Conservation (phyloP, 1,284 basidiomycete genomes). For the Volvariella surrecta region DNA sequence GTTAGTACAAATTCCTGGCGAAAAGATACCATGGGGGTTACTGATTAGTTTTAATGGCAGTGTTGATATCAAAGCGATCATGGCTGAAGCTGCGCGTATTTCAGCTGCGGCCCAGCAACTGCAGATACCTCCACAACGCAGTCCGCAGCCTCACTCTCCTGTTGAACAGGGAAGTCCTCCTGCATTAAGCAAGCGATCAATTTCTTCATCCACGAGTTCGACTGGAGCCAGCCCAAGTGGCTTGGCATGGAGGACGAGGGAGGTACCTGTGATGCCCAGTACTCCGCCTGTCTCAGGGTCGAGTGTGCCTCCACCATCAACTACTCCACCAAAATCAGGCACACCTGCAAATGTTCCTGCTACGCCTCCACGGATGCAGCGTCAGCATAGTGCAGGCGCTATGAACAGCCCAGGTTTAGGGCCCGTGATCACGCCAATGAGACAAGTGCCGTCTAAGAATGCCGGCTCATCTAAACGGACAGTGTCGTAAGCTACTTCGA, state of each 20-base stretch:
- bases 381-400: slow-evolving; percentile 10
- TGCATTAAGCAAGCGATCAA: no score
- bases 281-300: no score
- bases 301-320: background rate
- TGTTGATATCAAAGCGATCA: slow-evolving; percentile 78
- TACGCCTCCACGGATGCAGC: background rate
- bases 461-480: slow-evolving; percentile 14
- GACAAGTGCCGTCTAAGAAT: slow-evolving; percentile 21
- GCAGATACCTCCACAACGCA: no score
- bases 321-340: slow-evolving; percentile 1
- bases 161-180: no score
- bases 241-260: no score
- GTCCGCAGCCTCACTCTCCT: no score
- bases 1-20: slow-evolving; percentile 24
- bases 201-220: no score
- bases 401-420: slow-evolving; percentile 31
- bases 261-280: no score
- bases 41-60: slow-evolving; percentile 25
- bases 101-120: slow-evolving; percentile 11
- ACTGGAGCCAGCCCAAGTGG: no score
- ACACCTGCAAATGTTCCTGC: background rate
- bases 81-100: slow-evolving; percentile 65
- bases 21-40: background rate
- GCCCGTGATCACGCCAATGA: slow-evolving; percentile 50
- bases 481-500: slow-evolving; percentile 36